Evolutionary conservation across 139 green algal species (phyloP), one percentile per base, ranked within the genome.

Genomic region (Dunaliella sp.): DNA sequence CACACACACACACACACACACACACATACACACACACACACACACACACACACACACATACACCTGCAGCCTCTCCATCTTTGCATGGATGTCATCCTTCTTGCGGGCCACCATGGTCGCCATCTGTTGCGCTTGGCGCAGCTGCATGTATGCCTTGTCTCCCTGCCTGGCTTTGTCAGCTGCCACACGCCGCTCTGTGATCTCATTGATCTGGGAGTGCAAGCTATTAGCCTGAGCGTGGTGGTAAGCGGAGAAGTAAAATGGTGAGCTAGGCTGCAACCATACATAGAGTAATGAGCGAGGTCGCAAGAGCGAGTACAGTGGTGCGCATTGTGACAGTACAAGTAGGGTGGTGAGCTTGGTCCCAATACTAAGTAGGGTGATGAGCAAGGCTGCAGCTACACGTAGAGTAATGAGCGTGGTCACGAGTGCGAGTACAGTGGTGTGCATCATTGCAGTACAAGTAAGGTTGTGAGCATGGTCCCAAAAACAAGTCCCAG

Each of bases 111-210:
- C 85, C 77, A 94, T 83, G 21, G 80, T 82, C 25, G 87, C 84
- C 89, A 94, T 92, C 87, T 92, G 88, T 83, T 94, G 91, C 58
- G 91, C 91, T 82, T 94, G 91, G 2, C 89, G 83, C 77, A 94
- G 86, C 89, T 94, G 89, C 85, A 92, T 83, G 87, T 89, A 94
- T 3, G 88, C 81, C 81, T 90, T 91, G 87, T 94, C 89, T 1
- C 84, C 91, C 38, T 87, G 79, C 1, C 83, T 83, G 38, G 24
- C n/a, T 30, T 83, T 83, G 74, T 89, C 76, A 1, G 37, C 76
- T 21, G 30, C 74, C 0, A 72, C 38, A 33, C 85, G 85, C 22
- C 89, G 86, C 84, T 92, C 91, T 78, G 87, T 85, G 33, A 90
- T 89, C 72, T 89, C 87, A 25, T 22, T 32, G 36, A 94, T 89